Base-by-base conservation (phyloP, 2,329 filamentous ascomycete species). In the Scedosporium aurantiacum region DNA sequence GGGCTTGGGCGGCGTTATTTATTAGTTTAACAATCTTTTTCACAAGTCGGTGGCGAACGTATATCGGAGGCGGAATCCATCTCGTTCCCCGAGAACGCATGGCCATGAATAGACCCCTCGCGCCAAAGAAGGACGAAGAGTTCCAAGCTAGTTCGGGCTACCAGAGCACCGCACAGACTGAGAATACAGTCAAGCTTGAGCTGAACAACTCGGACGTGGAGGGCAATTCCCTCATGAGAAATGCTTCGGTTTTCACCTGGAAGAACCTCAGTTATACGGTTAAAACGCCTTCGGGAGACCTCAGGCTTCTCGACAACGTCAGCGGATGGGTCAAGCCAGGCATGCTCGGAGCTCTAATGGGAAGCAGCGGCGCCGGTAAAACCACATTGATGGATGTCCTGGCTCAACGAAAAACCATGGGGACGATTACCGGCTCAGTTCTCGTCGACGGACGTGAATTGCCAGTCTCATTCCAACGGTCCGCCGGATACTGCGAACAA, bases 251-350 rank as follows among this genome's bases (percentile, higher is more conserved):
- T 0, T 89, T 90, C 66, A 91, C 88, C 1, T 91, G 88, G 86
- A 87, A 87, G 68, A 81, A 89, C 62, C 79, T 91, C 0, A 80
- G 76, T 1, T 91, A 90, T 68, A 88, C 83, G 0, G 87, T 91
- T 63, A 80, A 84, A 65, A 85, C 82, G 0, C 77, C 80, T 0
- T 32, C 73, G 0, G 82, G 82, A 3, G 76, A 90, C 80, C 83
- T 87, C 7, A 77, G 82, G 12, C 84, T 96, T 62, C 77, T 96
- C 6, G 85, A 94, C 64, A 82, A 93, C 62, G 88, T 95, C 1
- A 84, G 91, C 65, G 91, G 90, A 2, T 95, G 88, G 84, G 88
- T 92, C 61, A 90, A 90, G 71, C 89, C 90, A 1, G 89, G 89
- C 55, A 91, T 86, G 65, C 73, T 91, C 21, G 90, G 86, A 2